phyloP scores from a whole-genome alignment of 331 rosid genomes.

The Acacia pycnantha region DNA sequence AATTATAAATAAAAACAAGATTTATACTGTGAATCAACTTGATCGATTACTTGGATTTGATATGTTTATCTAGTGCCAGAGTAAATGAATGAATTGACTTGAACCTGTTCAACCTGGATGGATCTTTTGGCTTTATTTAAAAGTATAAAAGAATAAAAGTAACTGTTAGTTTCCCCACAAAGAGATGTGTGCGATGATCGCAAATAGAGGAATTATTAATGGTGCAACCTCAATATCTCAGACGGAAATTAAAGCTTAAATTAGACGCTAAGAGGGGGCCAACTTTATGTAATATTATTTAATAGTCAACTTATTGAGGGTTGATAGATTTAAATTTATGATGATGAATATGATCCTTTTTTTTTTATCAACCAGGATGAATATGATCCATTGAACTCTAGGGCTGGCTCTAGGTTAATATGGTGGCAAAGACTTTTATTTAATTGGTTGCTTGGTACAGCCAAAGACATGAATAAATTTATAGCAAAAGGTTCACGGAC shows the following conservation, averaged over 20 bases:
- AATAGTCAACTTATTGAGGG: background rate
- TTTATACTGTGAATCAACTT: background rate
- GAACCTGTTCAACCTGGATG: background rate
- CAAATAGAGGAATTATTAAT: background rate
- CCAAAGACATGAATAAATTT: background rate
- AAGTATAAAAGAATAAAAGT: background rate
- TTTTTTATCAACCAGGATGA: no score
- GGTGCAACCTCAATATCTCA: background rate
- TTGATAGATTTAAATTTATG: background rate
- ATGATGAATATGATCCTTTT: background rate
- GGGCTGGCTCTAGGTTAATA: background rate
- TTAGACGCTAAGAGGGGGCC: background rate
- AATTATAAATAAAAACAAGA: background rate
- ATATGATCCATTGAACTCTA: background rate
- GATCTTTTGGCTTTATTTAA: background rate
- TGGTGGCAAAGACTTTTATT: background rate
- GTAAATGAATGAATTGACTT: background rate
- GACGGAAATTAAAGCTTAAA: background rate
- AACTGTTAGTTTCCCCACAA: background rate
- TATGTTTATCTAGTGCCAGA: background rate
- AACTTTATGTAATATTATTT: background rate
- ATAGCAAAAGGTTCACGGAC: constrained; percentile 8
- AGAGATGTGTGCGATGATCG: background rate
- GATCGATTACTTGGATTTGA: background rate
- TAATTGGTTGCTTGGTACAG: background rate